Percentiles rank a stretch among this genome's conserved stretches.
These are phyloP conservation scores for Ogataea nitratoaversa DNA, from an alignment of 805 yeast genomes.

Conservation along the genomic window DNA sequence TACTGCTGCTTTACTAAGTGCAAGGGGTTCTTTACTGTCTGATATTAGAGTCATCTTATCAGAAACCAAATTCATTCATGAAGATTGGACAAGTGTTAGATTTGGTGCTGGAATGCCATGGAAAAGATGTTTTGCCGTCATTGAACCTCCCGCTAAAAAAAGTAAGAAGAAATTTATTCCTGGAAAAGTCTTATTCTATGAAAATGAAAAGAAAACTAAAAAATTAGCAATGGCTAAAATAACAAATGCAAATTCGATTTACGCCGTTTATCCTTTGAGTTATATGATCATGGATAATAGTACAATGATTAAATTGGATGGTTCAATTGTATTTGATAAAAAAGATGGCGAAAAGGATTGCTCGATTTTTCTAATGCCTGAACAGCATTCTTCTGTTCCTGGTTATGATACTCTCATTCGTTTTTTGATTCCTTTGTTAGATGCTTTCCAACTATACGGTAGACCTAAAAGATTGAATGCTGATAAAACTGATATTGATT, in stretches of 20 bases:
- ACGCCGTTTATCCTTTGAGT: slow-evolving; percentile 91
- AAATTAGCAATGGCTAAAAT: slow-evolving; percentile 80
- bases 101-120: slow-evolving; percentile 98
- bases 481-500: slow-evolving; percentile 59
- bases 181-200: slow-evolving; percentile 78
- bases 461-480: slow-evolving; percentile 74
- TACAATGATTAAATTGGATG: slow-evolving; percentile 87
- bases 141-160: slow-evolving; percentile 61
- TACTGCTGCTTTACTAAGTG: slow-evolving; percentile 88
- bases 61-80: slow-evolving; percentile 80
- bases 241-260: slow-evolving; percentile 61
- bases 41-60: slow-evolving; percentile 84
- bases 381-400: slow-evolving; percentile 73
- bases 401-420: slow-evolving; percentile 84
- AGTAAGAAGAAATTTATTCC: slow-evolving; percentile 42
- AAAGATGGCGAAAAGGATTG: slow-evolving; percentile 50
- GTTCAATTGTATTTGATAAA: slow-evolving; percentile 59
- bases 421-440: slow-evolving; percentile 69
- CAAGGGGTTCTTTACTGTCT: slow-evolving; percentile 83
- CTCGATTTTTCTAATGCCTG: slow-evolving; percentile 78
- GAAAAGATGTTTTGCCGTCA: slow-evolving; percentile 89
- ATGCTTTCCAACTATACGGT: slow-evolving; percentile 76
- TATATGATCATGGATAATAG: slow-evolving; percentile 77
- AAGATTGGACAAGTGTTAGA: slow-evolving; percentile 92
- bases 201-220: slow-evolving; percentile 68